Evolutionary conservation across 768 basidiomycete genomes (phyloP), one percentile per base, ranked within the genome.

Genomic region (Boletus bicolor): DNA sequence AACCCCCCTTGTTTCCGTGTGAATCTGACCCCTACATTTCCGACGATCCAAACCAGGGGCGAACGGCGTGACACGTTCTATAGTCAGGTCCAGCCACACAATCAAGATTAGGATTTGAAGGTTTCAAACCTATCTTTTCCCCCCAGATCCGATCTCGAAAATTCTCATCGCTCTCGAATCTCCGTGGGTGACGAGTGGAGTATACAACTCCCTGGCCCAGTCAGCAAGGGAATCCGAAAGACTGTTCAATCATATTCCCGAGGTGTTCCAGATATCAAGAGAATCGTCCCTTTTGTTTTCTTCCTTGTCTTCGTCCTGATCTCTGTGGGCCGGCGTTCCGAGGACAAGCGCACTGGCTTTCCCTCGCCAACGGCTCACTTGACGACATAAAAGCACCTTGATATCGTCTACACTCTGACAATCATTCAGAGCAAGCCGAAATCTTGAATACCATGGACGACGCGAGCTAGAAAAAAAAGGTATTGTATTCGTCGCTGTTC

Each of bases 391-490:
- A 38, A 85, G 70, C 35, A 41, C 37, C 56, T 80, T 78, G 43
- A 85, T 74, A 28, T 80, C 80, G 32, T 78, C 78, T 28, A 80
- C 51, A 24, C 73, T 75, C 44, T 66, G 62, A 48, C 81, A 80
- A 24, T 61, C 66, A 42, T 66, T 66, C 54, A 86, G 57, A 5
- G 75, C 74, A 53, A 75, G 58, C 51, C 81, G 77, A 68, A 86
- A 85, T 60, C 80, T 81, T 17, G 71, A 61, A 64, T 78, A 83
- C 84, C 84, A 85, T 32, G 81, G 73, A 32, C 77, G 76, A 51
- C 83, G 77, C 52, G 67, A 71, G 54, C 84, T 59, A 30, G 30
- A 3, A 26, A 15, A 3, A 15, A 11, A 8, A 28, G 6, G 28
- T 28, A 28, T 28, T 10, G 12, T 7, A 19, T 19, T 30, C 9